Base-by-base conservation (phyloP, 2,329 filamentous ascomycete species). In the Colletotrichum spaethianum region DNA sequence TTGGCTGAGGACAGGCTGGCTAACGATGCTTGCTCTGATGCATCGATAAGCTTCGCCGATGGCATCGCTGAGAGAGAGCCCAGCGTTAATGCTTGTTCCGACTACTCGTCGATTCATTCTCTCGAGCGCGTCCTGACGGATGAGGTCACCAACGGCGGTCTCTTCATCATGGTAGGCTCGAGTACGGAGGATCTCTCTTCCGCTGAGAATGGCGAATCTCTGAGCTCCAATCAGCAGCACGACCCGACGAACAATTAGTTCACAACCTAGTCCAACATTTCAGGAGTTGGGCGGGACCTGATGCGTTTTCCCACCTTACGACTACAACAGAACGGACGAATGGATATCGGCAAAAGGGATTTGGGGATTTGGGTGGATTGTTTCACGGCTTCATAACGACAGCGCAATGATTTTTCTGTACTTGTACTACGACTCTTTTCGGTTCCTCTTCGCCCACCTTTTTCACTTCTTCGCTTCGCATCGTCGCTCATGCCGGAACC, bases 151-250 rank as follows among this genome's bases (percentile, higher is more conserved):
- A 60, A 69, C 23, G 38, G 28, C 23, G 52, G 65, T 20, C 12
- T 42, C 38, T 69, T 63, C 44, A 26, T 72, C 23, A n/a, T 72
- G 52, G 44, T 63, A 28, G 36, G 61, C 26, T 38, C 48, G 33
- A 44, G 8, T 28, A 26, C 16, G 7, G 59, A 63, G n/a, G 57
- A 33, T 2, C 38, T 52, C 50, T 72, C 42, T 12, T 56, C 53
- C 23, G 53, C 65, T 42, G 65, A 69, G 48, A 69, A 72, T n/a
- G 69, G 69, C 69, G 42, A 42, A 20, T 16, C 53, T 59, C 14
- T 69, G 53, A 38, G n/a, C 20, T 14, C 20, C n/a, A 7, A 7
- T 48, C 23, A 38, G 31, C 33, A 50, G 31, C 23, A 33, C 7
- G 11, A 23, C 53, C 53, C 9, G 20, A 23, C 44, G 14, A 18